These are phyloP conservation scores for Sporothrix schenckii DNA, from an alignment of 2,329 filamentous ascomycete species.

Conservation along the genomic window DNA sequence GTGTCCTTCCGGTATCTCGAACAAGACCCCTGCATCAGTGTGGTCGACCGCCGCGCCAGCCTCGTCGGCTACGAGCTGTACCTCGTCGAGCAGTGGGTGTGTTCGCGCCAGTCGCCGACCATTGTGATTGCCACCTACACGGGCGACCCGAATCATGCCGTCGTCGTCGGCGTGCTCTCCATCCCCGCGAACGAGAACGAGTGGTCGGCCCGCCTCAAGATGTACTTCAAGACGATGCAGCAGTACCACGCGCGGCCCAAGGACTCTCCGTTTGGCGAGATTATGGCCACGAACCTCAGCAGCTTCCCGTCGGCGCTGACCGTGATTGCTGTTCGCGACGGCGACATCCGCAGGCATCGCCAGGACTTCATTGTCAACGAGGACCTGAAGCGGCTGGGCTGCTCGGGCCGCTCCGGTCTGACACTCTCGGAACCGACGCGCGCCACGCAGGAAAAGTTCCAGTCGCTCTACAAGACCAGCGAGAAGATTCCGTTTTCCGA, in stretches of 20 bases:
- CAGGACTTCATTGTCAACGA: constrained; percentile 92
- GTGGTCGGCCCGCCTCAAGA: constrained; percentile 77
- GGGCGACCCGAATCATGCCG: constrained; percentile 75
- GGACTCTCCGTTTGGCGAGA: constrained; percentile 76
- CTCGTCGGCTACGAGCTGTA: constrained; percentile 90
- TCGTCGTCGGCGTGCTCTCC: constrained; percentile 78
- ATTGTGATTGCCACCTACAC: constrained; percentile 93
- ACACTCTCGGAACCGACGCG: constrained; percentile 75
- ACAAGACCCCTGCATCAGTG: constrained; percentile 74
- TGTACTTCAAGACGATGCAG: constrained; percentile 85
- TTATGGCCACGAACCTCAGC: constrained; percentile 94
- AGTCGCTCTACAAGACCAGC: constrained; percentile 84
- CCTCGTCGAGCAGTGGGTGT: constrained; percentile 96
- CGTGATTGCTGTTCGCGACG: constrained; percentile 86
- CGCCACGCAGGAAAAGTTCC: constrained; percentile 87
- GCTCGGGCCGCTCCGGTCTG: constrained; percentile 84
- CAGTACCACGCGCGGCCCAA: constrained; percentile 83
- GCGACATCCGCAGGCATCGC: constrained; percentile 77
- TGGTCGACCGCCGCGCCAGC: constrained; percentile 70
- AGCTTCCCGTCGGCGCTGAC: constrained; percentile 89
- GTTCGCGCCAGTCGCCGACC: constrained; percentile 85
- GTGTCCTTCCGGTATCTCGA: constrained; percentile 69
- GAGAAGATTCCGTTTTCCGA: constrained; percentile 77
- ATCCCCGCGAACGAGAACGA: constrained; percentile 76
- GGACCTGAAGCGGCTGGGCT: constrained; percentile 87